Conservation (phyloP, 495 filamentous ascomycete genomes). For the Elaphomyces granulatus region DNA sequence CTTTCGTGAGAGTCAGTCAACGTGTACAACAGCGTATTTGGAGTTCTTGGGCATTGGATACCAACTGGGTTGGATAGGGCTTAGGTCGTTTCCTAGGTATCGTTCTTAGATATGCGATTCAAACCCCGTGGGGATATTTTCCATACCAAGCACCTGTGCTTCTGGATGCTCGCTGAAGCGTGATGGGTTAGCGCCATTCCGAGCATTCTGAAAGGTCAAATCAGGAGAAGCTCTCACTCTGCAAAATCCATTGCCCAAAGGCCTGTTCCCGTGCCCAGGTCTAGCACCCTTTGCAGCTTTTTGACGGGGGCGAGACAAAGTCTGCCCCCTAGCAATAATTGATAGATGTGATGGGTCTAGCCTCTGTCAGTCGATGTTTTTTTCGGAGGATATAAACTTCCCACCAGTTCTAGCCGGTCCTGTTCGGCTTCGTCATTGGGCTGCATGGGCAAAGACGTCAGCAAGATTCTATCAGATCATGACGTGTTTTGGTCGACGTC, state of each 20-base stretch:
- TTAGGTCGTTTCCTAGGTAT: too few relatives aligned
- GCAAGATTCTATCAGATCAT: too few relatives aligned
- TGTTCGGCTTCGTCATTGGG: slow-evolving; percentile 43
- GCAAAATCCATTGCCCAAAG: slow-evolving; percentile 51
- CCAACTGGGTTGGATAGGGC: slow-evolving; percentile 44
- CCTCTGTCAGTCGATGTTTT: neutral
- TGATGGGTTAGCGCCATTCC: too few relatives aligned
- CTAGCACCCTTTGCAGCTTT: slow-evolving; percentile 33
- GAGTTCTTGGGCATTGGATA: too few relatives aligned
- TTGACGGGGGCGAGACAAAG: slow-evolving; percentile 38
- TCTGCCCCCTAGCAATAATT: slow-evolving; percentile 37
- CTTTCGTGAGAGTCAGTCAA: slow-evolving; percentile 13
- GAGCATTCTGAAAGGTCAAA: too few relatives aligned
- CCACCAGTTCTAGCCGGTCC: slow-evolving; percentile 55
- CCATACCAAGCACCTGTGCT: slow-evolving; percentile 22
- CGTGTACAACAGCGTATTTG: slow-evolving; percentile 2
- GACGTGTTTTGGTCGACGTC: too few relatives aligned
- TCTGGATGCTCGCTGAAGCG: slow-evolving; percentile 1
- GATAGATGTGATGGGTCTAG: slow-evolving; percentile 33
- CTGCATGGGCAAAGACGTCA: slow-evolving; percentile 4
- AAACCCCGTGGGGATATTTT: too few relatives aligned
- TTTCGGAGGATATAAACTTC: slow-evolving; percentile 9
- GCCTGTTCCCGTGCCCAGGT: slow-evolving; percentile 51
- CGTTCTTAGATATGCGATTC: too few relatives aligned
- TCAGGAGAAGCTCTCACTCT: too few relatives aligned